These are phyloP conservation scores for Hypomyces rosellus DNA, from an alignment of 2,329 filamentous ascomycete genomes.

Conservation along the genomic window DNA sequence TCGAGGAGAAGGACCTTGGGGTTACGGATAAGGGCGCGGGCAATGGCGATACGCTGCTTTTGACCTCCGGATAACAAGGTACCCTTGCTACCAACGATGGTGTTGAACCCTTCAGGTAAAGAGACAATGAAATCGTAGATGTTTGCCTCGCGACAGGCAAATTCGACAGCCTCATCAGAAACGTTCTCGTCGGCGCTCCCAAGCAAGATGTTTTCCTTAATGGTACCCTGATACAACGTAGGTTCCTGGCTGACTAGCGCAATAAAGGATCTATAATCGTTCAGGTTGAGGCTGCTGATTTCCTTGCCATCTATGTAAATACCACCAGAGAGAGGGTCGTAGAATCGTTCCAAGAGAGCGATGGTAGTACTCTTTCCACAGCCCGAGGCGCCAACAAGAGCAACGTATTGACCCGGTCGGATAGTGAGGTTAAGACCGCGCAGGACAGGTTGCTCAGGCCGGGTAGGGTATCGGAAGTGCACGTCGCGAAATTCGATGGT, in stretches of 20 bases:
- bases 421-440: conserved; percentile 75
- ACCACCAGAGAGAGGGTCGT: conserved; percentile 78
- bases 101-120: conserved; percentile 42
- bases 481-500: conserved; percentile 85
- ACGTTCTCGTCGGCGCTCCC: conserved; percentile 63
- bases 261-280: conserved; percentile 76
- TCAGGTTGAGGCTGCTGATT: conserved; percentile 74
- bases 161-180: conserved; percentile 64
- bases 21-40: conserved; percentile 10
- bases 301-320: conserved; percentile 79
- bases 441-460: conserved; percentile 83
- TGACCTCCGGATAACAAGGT: conserved; percentile 27
- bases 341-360: conserved; percentile 87
- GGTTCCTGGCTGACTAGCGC: conserved; percentile 92
- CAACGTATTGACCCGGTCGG: conserved; percentile 74
- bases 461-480: conserved; percentile 89
- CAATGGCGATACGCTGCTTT: conserved; percentile 12
- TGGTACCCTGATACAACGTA: conserved; percentile 87
- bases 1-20: conserved; percentile 11
- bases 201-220: conserved; percentile 84
- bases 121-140: conserved; percentile 90
- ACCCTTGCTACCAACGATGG: conserved; percentile 28
- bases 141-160: conserved; percentile 83
- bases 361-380: conserved; percentile 95
- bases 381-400: conserved; percentile 84